Conservation (phyloP, 768 basidiomycete species). For the Mrakia gelida region DNA sequence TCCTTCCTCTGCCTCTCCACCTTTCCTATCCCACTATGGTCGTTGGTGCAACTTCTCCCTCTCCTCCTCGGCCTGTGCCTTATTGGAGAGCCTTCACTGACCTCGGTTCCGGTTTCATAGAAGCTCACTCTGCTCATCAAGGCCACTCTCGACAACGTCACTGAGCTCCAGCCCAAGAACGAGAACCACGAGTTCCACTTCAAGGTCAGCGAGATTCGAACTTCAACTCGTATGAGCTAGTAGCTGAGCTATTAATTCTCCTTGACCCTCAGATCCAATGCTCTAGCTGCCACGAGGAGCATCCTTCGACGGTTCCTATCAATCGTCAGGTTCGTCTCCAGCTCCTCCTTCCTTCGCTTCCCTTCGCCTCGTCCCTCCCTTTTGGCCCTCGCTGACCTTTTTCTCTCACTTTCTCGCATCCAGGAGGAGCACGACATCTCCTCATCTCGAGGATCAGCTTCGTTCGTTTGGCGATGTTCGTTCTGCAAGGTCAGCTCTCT, state of each 20-base stretch:
- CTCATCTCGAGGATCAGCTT: slow-evolving; percentile 18
- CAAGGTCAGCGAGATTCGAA: background rate
- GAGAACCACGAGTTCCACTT: slow-evolving; percentile 32
- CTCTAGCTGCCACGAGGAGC: slow-evolving; percentile 27
- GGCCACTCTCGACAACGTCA: slow-evolving; percentile 31
- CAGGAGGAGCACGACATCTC: slow-evolving; percentile 30
- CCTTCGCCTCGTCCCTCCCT: background rate
- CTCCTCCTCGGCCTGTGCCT: no score
- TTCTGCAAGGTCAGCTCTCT: slow-evolving; percentile 32
- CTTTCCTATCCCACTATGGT: no score
- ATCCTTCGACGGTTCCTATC: slow-evolving; percentile 23
- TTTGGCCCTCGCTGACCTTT: background rate
- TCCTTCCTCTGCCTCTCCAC: no score
- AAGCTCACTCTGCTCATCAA: slow-evolving; percentile 33
- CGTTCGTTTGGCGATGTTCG: slow-evolving; percentile 31
- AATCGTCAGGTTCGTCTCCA: slow-evolving; percentile 25
- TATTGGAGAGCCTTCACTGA: no score
- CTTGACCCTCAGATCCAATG: slow-evolving; percentile 15
- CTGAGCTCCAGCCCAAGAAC: slow-evolving; percentile 17
- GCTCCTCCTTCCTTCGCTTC: background rate
- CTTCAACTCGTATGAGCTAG: no score
- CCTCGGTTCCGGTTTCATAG: background rate
- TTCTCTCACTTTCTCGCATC: background rate
- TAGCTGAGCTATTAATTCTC: background rate
- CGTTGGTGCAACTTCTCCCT: no score